Evolutionary conservation across 257 asterid genomes (phyloP).

Genomic region (Voacanga thouarsii): DNA sequence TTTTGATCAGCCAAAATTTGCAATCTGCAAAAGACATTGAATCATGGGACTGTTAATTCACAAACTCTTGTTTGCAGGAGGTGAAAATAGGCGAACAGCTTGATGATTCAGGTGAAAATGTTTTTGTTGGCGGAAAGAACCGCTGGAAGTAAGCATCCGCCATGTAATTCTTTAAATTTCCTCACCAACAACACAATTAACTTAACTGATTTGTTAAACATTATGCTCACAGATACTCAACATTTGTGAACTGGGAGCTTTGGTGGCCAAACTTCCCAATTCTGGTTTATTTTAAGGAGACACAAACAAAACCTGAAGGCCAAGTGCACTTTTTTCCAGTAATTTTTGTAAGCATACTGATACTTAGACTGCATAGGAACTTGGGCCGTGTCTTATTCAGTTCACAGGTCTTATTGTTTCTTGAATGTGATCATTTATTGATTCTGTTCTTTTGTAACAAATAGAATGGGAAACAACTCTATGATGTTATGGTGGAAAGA

Average conservation of each 20-base stretch:
- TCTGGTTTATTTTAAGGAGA: slow-evolving; percentile 90
- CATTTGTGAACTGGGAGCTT: slow-evolving; percentile 93
- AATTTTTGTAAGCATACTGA: slow-evolving; percentile 59
- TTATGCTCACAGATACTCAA: slow-evolving; percentile 52
- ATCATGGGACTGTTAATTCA: neutral
- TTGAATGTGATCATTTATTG: slow-evolving; percentile 4
- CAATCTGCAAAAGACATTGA: neutral
- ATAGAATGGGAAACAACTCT: slow-evolving; percentile 78
- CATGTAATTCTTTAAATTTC: slow-evolving; percentile 9
- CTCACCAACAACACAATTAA: no score
- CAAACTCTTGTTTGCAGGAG: slow-evolving; percentile 47
- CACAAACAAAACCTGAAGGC: slow-evolving; percentile 84
- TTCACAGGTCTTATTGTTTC: slow-evolving; percentile 14
- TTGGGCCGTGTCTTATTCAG: slow-evolving; percentile 20
- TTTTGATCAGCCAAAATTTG: neutral
- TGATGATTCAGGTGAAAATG: slow-evolving; percentile 83
- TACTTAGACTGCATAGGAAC: slow-evolving; percentile 10
- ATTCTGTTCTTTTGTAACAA: slow-evolving; percentile 8
- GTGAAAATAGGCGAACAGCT: slow-evolving; percentile 85
- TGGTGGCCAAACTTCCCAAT: slow-evolving; percentile 97
- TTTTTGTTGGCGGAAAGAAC: slow-evolving; percentile 88
- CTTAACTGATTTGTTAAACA: slow-evolving; percentile 4
- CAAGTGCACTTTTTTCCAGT: slow-evolving; percentile 77
- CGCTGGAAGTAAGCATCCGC: slow-evolving; percentile 84
- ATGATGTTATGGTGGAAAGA: slow-evolving; percentile 73